Base-by-base conservation (phyloP, 2,329 filamentous ascomycete species). In the Penicillium expansum region DNA sequence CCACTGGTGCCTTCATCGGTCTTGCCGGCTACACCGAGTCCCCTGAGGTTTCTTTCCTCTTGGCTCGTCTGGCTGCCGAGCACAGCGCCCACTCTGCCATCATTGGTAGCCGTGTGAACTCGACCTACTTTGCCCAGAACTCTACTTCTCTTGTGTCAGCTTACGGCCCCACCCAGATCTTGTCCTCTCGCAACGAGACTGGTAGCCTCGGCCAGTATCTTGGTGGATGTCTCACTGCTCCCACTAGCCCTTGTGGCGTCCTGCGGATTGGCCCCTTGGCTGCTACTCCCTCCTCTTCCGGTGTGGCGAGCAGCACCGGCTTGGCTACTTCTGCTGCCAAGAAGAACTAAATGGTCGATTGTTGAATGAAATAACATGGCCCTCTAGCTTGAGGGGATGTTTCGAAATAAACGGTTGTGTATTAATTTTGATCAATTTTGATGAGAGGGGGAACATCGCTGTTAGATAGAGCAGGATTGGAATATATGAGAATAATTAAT, bases 41-140 rank as follows among this genome's bases (percentile, higher is more conserved):
- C 1, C 69, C 68, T 16, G 66, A 71, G 60, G 66, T 70, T 18
- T 58, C 69, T 5, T 71, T 71, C 63, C 58, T 71, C 11, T 35
- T 70, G 38, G 62, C 69, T 13, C 65, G 69, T 33, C 55, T 71
- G 43, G 68, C 67, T 13, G 65, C 67, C 35, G 56, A 68, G 58
- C 68, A 71, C 55, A 60, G 53, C 30, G 59, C 59, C 5, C 64
- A 66, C 22, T 57, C 66, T 13, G 57, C 61, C 33, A 64, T 63
- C 35, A 61, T 71, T 14, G 66, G 63, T 8, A 59, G 56, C 32
- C 55, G 62, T 33, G 55, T 62, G 6, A 44, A 56, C 29, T 35
- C 57, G 4, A 44, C 55, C 5, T 22, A 63, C 29, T 69, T 67
- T 53, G 59, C 55, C 13, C 33, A 56, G 13, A 71, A 65, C 51